phyloP scores from a whole-genome alignment of 1,284 basidiomycete genomes.

The Apiotrichum akiyoshidainum region DNA sequence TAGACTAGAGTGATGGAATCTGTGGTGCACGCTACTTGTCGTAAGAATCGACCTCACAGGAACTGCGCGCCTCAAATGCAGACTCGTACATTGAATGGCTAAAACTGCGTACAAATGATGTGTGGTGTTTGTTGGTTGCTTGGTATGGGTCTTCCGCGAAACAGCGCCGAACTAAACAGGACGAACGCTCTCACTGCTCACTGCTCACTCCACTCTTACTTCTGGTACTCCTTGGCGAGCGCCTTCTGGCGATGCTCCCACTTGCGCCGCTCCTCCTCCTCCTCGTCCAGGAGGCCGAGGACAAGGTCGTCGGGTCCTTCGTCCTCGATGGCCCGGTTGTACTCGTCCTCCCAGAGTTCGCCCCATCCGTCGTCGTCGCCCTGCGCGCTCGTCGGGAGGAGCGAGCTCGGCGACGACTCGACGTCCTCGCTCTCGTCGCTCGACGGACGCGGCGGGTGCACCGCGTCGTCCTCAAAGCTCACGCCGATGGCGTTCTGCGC shows the following conservation, averaged over 20 bases:
- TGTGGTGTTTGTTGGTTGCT: background rate
- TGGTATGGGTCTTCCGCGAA: background rate
- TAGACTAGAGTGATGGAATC: no score
- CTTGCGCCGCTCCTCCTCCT: conserved; percentile 44
- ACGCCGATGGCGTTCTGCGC: conserved; percentile 21
- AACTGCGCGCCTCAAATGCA: no score
- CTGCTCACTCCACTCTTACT: background rate
- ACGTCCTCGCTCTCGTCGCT: conserved; percentile 19
- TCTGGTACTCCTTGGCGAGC: conserved; percentile 7
- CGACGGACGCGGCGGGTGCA: conserved; percentile 24
- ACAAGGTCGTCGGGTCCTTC: conserved; percentile 50
- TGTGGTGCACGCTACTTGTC: no score
- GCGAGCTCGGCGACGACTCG: conserved; percentile 30
- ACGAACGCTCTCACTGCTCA: no score
- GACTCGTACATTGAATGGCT: background rate
- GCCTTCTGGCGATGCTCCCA: conserved; percentile 28
- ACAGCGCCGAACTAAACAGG: background rate
- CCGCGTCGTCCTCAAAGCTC: conserved; percentile 46
- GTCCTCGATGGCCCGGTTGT: conserved; percentile 44
- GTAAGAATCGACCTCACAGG: no score
- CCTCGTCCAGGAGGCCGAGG: conserved; percentile 49
- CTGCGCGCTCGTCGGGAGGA: conserved; percentile 24
- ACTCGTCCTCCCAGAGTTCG: conserved; percentile 48
- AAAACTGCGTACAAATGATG: background rate
- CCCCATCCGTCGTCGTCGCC: conserved; percentile 31